phyloP scores from a whole-genome alignment of 2,329 filamentous ascomycete species.

The Penicillium sp. region DNA sequence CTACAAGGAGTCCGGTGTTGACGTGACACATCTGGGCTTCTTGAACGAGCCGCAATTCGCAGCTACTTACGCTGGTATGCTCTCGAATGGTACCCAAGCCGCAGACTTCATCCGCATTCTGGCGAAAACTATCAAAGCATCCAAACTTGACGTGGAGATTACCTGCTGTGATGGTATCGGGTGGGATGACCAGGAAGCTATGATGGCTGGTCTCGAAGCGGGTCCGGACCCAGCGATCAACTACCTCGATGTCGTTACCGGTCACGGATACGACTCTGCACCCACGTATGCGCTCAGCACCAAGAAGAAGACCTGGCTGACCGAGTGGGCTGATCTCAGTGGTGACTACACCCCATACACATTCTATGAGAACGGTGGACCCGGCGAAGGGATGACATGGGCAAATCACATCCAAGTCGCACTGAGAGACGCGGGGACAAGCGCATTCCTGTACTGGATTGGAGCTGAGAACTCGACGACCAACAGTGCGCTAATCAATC shows the following conservation, averaged over 20 bases:
- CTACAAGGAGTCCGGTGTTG: slow-evolving; percentile 42
- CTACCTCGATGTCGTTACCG: slow-evolving; percentile 41
- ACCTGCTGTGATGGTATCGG: slow-evolving; percentile 50
- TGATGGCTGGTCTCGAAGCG: slow-evolving; percentile 35
- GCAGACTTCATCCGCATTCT: slow-evolving; percentile 55
- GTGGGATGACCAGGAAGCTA: slow-evolving; percentile 41
- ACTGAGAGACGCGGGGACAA: slow-evolving; percentile 48
- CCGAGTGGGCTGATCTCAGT: slow-evolving; percentile 52
- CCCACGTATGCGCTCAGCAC: slow-evolving; percentile 45
- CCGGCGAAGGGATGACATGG: slow-evolving; percentile 53
- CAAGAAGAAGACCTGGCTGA: slow-evolving; percentile 51
- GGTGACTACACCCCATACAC: slow-evolving; percentile 36
- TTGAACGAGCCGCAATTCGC: slow-evolving; percentile 48
- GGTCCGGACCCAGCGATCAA: slow-evolving; percentile 35
- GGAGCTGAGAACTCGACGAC: slow-evolving; percentile 28
- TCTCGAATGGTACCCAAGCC: slow-evolving; percentile 48
- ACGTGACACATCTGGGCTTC: slow-evolving; percentile 42
- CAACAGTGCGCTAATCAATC: background rate
- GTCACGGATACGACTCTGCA: slow-evolving; percentile 45
- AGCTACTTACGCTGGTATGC: slow-evolving; percentile 49
- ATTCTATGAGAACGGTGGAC: slow-evolving; percentile 32
- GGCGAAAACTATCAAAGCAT: slow-evolving; percentile 37
- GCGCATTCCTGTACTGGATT: slow-evolving; percentile 59
- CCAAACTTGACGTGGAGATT: slow-evolving; percentile 41
- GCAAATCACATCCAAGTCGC: slow-evolving; percentile 55